Base-by-base conservation (phyloP, 148 eudicot species). In the Beta vulgaris region DNA sequence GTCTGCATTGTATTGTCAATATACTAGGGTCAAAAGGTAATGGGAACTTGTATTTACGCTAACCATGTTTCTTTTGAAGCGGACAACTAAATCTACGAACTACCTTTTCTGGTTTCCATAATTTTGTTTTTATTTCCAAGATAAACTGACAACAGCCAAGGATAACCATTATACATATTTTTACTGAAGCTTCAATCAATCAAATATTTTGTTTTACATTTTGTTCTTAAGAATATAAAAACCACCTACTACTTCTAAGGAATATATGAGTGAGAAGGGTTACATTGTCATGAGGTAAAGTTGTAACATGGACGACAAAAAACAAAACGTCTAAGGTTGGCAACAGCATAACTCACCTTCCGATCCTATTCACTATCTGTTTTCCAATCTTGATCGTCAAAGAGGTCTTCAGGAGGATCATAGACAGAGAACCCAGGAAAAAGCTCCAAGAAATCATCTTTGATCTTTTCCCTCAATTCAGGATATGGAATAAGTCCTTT, bases 401-500 rank as follows among this genome's bases (percentile, higher is more conserved):
- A 89, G 55, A 92, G 72, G 75, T 88, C 97, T 76, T 95, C 98
- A 14, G 98, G 98, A 73, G 90, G 94, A 67, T 92, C 98, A 59
- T 84, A 91, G 21, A 96, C 84, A 64, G 82, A 69, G 85, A 85
- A 87, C 65, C 68, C 93, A 1, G 99, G 99, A 69, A 92, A 96
- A 60, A 96, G 91, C 80, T 91, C 93, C 84, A 96, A 69, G 71
- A 92, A 92, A 80, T 96, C 97, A 40, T 74, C 85, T 77, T 92
- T 96, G 79, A 96, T 91, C 79, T 88, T 92, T 77, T 96, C 99
- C 73, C 99, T 89, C 82, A 96, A 72, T 73, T 96, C 94, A 2
- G 98, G 91, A 73, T 96, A 92, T 3, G 94, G 88, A 69, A 96
- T 76, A 37, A 91, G 90, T 54, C 99, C 99, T 81, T 96, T 96